These are phyloP conservation scores for Pharus latifolius DNA, from an alignment of 176 grass and related monocot species.

Conservation along the genomic window DNA sequence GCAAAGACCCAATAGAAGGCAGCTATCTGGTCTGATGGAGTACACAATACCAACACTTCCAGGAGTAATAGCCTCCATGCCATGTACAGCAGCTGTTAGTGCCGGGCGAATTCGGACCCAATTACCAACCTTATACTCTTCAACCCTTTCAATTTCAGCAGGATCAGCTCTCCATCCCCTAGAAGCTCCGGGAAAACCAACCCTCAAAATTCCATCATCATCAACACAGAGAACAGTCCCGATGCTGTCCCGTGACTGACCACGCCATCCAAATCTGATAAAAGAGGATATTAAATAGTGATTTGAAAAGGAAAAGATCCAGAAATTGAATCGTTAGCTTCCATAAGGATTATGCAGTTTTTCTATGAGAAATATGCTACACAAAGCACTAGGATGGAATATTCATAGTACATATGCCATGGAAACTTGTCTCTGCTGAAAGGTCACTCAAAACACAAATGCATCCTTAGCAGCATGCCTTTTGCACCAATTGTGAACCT, in stretches of 20 bases:
- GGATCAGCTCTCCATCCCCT: slow-evolving; percentile 99
- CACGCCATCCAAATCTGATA: slow-evolving; percentile 91
- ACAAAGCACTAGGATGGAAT: background rate
- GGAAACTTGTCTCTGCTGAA: background rate
- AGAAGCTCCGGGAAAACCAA: slow-evolving; percentile 98
- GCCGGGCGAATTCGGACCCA: slow-evolving; percentile 84
- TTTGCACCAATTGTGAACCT: too few species aligned
- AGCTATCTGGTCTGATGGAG: slow-evolving; percentile 96
- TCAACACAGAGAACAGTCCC: slow-evolving; percentile 97
- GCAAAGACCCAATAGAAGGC: slow-evolving; percentile 87
- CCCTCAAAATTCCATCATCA: slow-evolving; percentile 93
- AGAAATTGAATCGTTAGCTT: background rate
- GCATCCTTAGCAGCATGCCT: too few species aligned
- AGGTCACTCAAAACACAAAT: background rate
- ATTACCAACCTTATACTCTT: slow-evolving; percentile 94
- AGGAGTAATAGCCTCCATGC: slow-evolving; percentile 87
- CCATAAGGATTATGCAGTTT: background rate
- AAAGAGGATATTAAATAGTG: slow-evolving; percentile 17
- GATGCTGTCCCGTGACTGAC: slow-evolving; percentile 91
- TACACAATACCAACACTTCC: slow-evolving; percentile 93
- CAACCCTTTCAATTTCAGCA: slow-evolving; percentile 97
- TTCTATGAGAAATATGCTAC: background rate
- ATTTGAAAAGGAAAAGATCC: background rate
- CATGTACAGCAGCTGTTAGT: slow-evolving; percentile 71
- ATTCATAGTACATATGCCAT: background rate